Base-by-base conservation (phyloP, 2,329 filamentous ascomycete species). In the Cyphellophora attinorum region DNA sequence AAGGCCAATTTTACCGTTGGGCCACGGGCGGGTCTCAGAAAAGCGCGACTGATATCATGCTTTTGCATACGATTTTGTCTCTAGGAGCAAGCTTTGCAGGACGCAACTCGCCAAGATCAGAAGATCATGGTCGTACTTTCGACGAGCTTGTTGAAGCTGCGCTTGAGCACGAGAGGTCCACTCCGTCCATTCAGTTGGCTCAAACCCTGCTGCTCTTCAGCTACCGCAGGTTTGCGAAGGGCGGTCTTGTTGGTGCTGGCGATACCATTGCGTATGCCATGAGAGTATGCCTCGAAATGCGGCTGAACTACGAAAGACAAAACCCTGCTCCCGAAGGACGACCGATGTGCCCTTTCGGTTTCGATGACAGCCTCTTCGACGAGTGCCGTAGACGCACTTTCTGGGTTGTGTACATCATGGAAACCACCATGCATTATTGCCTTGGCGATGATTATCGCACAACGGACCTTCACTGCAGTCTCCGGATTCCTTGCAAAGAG, bases 361-460 rank as follows among this genome's bases (percentile, higher is more conserved):
- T 82, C 43, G 72, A 68, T 45, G 67, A 64, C 38, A 56, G 58
- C 32, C 73, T 71, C 18, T 70, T 78, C 45, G 68, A 70, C 15
- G 81, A 86, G 56, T 79, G 77, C 47, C 69, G 75, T 40, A 68
- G 80, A 43, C 67, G 81, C 37, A 84, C 79, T 0, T 79, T 84
- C 49, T 86, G 80, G 80, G 73, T 76, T 17, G 70, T 75, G 33
- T 82, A 79, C 46, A 60, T 84, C 46, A 68, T 82, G 54, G 81
- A 85, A 60, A 65, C 68, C 2, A 56, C 65, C 5, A 72, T 65
- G 31, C 68, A 72, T 41, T 67, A 84, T 39, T 71, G 74, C 31
- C 61, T 72, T 4, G 71, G 80, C 41, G 8, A n/a, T 8, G 8
- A 25, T 8, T 8, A n/a, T 25, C 21, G 21, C 21, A 8, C 21